phyloP scores from a whole-genome alignment of 306 rosid genomes.

The Lathyrus aphaca region DNA sequence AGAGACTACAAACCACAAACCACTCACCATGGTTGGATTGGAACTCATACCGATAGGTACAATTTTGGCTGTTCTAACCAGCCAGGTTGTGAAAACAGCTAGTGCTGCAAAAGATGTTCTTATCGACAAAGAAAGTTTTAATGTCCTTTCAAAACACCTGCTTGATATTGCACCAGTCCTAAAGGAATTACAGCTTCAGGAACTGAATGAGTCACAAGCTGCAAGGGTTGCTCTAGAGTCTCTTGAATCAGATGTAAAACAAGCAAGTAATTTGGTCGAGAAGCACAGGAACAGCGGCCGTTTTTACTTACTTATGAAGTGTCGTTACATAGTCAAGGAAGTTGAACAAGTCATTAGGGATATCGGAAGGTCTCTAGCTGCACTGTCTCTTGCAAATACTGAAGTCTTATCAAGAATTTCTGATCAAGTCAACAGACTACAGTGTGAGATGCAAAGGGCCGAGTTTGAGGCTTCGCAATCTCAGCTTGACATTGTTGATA shows the following conservation, averaged over 20 bases:
- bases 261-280: constrained; percentile 68
- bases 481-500: constrained; percentile 66
- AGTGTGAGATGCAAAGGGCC: constrained; percentile 83
- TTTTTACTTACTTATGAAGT: constrained; percentile 67
- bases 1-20: neutral
- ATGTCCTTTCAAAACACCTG: constrained; percentile 62
- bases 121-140: constrained; percentile 69
- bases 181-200: constrained; percentile 70
- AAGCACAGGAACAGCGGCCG: constrained; percentile 68
- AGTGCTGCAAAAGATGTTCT: constrained; percentile 72
- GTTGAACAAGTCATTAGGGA: constrained; percentile 75
- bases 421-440: constrained; percentile 68
- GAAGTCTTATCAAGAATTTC: constrained; percentile 72
- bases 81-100: constrained; percentile 72
- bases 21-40: neutral
- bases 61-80: constrained; percentile 9
- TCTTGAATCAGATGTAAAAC: constrained; percentile 76
- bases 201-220: constrained; percentile 74
- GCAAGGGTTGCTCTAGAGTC: constrained; percentile 67
- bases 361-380: constrained; percentile 67
- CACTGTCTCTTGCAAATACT: constrained; percentile 62
- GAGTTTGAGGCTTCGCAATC: constrained; percentile 70
- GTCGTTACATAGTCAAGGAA: constrained; percentile 70
- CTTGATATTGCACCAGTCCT: constrained; percentile 71
- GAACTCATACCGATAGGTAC: constrained; percentile 19